These are phyloP conservation scores for Psidium friedrichsthalianum DNA, from an alignment of 345 rosid species.

Conservation along the genomic window DNA sequence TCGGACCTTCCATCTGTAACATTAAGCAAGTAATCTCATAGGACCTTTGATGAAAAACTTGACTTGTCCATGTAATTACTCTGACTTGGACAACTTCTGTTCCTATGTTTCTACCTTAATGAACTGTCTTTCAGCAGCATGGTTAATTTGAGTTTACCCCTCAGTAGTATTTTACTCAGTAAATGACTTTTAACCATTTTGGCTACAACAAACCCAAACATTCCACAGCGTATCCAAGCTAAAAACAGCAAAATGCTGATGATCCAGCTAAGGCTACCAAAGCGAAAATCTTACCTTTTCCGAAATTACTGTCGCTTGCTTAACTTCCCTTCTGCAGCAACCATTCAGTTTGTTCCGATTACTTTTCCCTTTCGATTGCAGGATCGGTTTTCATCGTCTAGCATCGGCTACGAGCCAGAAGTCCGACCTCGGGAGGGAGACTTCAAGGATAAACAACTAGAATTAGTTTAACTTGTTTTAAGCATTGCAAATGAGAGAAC, in stretches of 20 bases:
- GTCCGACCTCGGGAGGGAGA: background rate
- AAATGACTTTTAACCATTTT: background rate
- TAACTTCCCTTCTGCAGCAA: background rate
- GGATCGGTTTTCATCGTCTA: background rate
- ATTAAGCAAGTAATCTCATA: background rate
- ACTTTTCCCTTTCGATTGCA: background rate
- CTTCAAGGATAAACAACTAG: background rate
- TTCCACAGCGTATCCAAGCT: background rate
- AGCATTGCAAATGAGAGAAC: background rate
- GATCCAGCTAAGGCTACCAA: background rate
- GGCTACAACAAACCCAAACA: background rate
- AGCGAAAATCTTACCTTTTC: background rate
- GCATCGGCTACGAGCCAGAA: background rate
- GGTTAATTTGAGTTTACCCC: background rate
- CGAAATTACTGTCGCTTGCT: background rate
- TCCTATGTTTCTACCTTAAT: background rate
- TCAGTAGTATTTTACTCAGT: background rate
- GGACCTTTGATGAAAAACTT: background rate
- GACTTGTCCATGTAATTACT: background rate
- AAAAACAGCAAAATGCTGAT: background rate
- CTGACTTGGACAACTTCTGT: background rate
- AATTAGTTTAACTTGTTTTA: background rate
- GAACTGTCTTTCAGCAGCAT: background rate
- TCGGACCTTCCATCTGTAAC: background rate
- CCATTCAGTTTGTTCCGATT: background rate